Percentiles rank a stretch among this genome's conserved stretches.
These are phyloP conservation scores for Choanephora cucurbitarum DNA, from an alignment of 371 early-diverging fungal species.

Conservation along the genomic window DNA sequence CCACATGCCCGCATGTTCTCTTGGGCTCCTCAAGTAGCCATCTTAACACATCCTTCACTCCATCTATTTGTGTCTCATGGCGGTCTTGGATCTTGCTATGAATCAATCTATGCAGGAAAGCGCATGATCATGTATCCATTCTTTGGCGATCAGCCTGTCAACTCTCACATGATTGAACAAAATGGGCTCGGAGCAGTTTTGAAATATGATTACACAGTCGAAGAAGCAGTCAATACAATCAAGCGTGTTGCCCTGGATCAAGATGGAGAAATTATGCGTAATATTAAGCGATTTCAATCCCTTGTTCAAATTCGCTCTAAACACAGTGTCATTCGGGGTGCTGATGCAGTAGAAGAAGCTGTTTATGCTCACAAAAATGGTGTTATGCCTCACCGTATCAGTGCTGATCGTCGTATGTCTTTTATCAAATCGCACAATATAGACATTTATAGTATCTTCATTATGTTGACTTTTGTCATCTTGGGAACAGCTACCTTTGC, in stretches of 20 bases:
- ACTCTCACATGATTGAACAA: slow-evolving; percentile 10
- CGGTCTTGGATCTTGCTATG: slow-evolving; percentile 35
- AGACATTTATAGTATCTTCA: slow-evolving; percentile 12
- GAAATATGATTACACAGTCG: not conserved
- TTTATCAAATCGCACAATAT: slow-evolving; percentile 29
- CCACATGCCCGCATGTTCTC: slow-evolving; percentile 11
- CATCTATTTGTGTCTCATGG: slow-evolving; percentile 42
- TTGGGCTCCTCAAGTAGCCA: slow-evolving; percentile 44
- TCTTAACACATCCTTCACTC: slow-evolving; percentile 35
- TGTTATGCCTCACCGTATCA: slow-evolving; percentile 22
- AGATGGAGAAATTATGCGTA: not conserved
- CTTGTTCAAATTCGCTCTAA: slow-evolving; percentile 23
- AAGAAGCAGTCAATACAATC: slow-evolving; percentile 9
- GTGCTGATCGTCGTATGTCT: slow-evolving; percentile 15
- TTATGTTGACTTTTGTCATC: no score
- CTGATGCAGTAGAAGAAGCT: slow-evolving; percentile 30
- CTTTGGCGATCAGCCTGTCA: slow-evolving; percentile 39
- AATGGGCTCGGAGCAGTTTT: slow-evolving; percentile 7
- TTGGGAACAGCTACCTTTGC: no score
- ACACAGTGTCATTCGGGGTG: slow-evolving; percentile 16
- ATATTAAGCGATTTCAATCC: slow-evolving; percentile 14
- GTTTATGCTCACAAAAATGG: slow-evolving; percentile 15
- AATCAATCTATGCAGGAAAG: slow-evolving; percentile 30
- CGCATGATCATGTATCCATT: slow-evolving; percentile 34
- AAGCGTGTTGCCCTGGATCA: not conserved